Percentiles rank a stretch among this genome's conserved stretches.
phyloP scores from a whole-genome alignment of 495 filamentous ascomycete genomes.

The Aspergillus baeticus region DNA sequence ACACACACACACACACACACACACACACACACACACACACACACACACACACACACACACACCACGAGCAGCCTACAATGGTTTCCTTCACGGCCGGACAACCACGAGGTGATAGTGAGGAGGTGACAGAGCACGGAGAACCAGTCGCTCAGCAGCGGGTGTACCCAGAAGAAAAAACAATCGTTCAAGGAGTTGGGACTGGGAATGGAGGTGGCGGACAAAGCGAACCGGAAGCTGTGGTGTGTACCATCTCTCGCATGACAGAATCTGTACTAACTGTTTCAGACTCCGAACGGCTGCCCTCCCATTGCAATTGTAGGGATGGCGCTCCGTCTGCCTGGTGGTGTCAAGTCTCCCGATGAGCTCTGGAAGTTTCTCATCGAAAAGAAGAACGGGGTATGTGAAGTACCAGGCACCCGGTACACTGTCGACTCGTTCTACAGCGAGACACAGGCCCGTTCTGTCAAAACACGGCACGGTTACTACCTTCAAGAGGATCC shows the following conservation, averaged over 20 bases:
- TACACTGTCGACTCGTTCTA: constrained; percentile 10
- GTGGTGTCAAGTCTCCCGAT: constrained; percentile 38
- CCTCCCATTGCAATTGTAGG: not conserved
- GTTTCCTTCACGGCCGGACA: too few relatives aligned
- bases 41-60: too few relatives aligned
- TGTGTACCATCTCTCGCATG: not conserved
- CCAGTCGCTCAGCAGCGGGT: too few relatives aligned
- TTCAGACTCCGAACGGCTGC: not conserved
- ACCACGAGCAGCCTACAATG: too few relatives aligned
- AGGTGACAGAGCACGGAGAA: too few relatives aligned
- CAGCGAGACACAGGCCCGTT: not conserved
- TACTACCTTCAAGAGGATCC: constrained; percentile 52
- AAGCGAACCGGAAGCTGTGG: not conserved
- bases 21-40: too few relatives aligned
- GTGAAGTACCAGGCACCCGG: not conserved
- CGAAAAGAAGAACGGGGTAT: constrained; percentile 13
- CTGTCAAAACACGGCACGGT: constrained; percentile 19
- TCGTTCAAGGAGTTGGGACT: too few relatives aligned
- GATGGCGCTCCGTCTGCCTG: constrained; percentile 40
- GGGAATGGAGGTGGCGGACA: too few relatives aligned
- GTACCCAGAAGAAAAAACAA: too few relatives aligned
- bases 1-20: too few relatives aligned
- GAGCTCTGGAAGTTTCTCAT: constrained; percentile 48
- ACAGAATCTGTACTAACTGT: not conserved
- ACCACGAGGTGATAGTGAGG: too few relatives aligned